Evolutionary conservation across 176 grass and related monocot genomes (phyloP).

Genomic region (Lolium perenne): DNA sequence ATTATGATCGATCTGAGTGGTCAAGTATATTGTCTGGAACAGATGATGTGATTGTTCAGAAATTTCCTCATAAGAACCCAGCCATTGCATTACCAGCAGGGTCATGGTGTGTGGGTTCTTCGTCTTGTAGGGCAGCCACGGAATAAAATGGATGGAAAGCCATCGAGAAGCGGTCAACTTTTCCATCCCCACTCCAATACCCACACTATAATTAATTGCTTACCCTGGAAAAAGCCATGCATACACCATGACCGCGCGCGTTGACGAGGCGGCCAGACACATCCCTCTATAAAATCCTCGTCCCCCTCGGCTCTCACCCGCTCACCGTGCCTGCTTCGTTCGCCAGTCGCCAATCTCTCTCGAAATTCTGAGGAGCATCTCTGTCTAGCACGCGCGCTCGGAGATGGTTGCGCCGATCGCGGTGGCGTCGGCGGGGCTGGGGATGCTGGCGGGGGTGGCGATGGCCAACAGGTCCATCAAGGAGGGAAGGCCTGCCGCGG

Average conservation of each 20-base stretch:
- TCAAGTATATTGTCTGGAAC: background rate
- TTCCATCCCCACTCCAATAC: background rate
- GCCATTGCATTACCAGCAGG: background rate
- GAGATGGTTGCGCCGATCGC: slow-evolving; percentile 71
- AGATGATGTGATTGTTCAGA: background rate
- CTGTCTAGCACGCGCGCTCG: background rate
- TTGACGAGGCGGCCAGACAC: background rate
- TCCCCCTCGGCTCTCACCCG: slow-evolving; percentile 4
- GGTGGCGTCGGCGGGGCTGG: slow-evolving; percentile 83
- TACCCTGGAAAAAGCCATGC: background rate
- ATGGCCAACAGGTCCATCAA: slow-evolving; percentile 65
- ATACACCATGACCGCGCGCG: slow-evolving; percentile 22
- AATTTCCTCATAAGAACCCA: background rate
- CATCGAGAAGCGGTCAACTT: background rate
- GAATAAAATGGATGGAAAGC: slow-evolving; percentile 22
- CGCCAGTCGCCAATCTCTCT: background rate
- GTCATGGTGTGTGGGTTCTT: too few relatives aligned
- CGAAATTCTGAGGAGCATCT: background rate
- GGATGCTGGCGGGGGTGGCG: slow-evolving; percentile 75
- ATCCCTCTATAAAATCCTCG: slow-evolving; percentile 31
- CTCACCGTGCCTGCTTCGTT: background rate
- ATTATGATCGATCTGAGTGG: background rate
- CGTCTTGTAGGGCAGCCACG: too few relatives aligned
- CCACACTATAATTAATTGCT: background rate
- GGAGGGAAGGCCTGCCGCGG: slow-evolving; percentile 19